Conservation (phyloP, 73 alveolate genomes). For the Diophrys sp. region DNA sequence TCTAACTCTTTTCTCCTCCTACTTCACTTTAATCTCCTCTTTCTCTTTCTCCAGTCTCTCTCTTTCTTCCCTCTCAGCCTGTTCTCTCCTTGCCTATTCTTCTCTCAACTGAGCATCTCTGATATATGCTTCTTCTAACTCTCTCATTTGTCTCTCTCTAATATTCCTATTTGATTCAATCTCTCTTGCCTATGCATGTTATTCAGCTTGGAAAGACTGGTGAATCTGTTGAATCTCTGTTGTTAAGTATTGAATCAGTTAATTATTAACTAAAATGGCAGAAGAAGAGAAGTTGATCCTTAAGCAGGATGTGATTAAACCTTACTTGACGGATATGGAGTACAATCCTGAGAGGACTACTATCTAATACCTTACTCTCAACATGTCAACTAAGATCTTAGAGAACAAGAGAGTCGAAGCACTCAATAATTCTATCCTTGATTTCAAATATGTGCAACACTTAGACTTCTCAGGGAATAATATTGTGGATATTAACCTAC, state of each 20-base stretch:
- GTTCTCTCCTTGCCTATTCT: too few species aligned
- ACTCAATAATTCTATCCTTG: conserved; percentile 52
- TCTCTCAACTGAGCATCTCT: too few species aligned
- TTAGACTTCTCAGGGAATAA: conserved; percentile 40
- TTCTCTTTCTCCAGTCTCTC: background rate
- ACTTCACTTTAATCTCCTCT: background rate
- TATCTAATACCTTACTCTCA: conserved; percentile 21
- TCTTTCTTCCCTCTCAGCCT: background rate
- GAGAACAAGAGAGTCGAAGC: conserved; percentile 50
- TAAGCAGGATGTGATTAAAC: conserved; percentile 37
- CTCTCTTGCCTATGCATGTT: too few species aligned
- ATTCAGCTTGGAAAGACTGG: too few species aligned
- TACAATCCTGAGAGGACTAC: conserved; percentile 37
- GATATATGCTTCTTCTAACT: too few species aligned
- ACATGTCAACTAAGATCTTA: conserved; percentile 23
- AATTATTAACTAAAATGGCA: too few species aligned
- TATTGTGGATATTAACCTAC: conserved; percentile 41
- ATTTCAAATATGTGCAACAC: conserved; percentile 41
- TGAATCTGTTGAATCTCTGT: too few species aligned
- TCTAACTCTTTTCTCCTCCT: background rate
- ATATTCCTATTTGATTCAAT: too few species aligned
- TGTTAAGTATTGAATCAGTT: too few species aligned
- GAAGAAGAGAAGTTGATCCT: conserved; percentile 47
- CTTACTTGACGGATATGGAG: conserved; percentile 22
- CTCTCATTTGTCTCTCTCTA: too few species aligned